Evolutionary conservation across 306 rosid species (phyloP).

Genomic region (Potentilla sterilis): DNA sequence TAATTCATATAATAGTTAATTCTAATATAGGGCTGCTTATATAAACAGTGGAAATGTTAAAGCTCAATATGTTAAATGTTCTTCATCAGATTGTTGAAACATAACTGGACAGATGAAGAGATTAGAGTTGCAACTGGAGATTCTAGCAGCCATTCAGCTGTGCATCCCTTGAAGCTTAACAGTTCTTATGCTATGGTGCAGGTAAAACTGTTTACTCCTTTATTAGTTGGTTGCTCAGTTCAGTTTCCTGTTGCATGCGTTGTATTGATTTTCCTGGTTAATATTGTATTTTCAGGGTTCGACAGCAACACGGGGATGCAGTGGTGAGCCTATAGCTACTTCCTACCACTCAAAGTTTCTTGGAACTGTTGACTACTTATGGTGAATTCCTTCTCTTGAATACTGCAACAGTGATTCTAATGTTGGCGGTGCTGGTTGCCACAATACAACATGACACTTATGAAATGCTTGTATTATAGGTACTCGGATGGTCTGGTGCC

Average conservation of each 20-base stretch:
- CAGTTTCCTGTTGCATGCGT: not conserved
- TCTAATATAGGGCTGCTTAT: too few species aligned
- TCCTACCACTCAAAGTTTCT: slow-evolving; percentile 88
- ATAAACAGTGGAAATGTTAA: not conserved
- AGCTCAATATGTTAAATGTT: slow-evolving; percentile 3
- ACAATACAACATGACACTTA: slow-evolving; percentile 4
- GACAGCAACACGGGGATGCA: slow-evolving; percentile 52
- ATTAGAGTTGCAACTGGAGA: slow-evolving; percentile 66
- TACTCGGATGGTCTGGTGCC: slow-evolving; percentile 66
- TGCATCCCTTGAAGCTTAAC: slow-evolving; percentile 66
- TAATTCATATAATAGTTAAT: not conserved
- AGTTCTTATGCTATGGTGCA: slow-evolving; percentile 72
- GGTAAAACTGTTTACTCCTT: slow-evolving; percentile 37
- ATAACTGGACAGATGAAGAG: slow-evolving; percentile 70
- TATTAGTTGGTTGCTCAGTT: slow-evolving; percentile 6
- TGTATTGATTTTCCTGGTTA: not conserved
- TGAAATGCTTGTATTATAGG: slow-evolving; percentile 45
- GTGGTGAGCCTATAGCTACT: slow-evolving; percentile 81
- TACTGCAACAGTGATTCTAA: not conserved
- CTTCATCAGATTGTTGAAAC: slow-evolving; percentile 47
- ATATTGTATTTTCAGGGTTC: slow-evolving; percentile 52
- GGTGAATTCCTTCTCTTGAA: slow-evolving; percentile 46
- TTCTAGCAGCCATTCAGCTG: slow-evolving; percentile 45
- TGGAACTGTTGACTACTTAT: slow-evolving; percentile 89
- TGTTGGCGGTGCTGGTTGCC: slow-evolving; percentile 14